A percentile compares a stretch with the other conserved stretches of the same genome.
phyloP scores from a whole-genome alignment of 2,329 filamentous ascomycete genomes.

The Colletotrichum echinochloae region DNA sequence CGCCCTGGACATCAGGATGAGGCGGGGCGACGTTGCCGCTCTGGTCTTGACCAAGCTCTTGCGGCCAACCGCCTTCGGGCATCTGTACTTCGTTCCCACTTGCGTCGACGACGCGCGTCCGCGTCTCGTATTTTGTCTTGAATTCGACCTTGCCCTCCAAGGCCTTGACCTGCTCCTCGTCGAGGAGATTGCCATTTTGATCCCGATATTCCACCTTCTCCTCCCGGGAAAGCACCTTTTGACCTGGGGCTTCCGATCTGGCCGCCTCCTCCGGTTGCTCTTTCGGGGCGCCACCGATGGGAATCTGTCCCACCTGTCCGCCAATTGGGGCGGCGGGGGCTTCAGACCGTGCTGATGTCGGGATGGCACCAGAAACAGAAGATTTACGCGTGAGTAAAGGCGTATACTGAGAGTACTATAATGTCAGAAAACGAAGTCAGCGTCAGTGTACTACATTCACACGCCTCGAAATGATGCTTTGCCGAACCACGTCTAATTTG shows the following conservation, averaged over 20 bases:
- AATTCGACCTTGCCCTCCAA: constrained; percentile 95
- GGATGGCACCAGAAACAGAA: constrained; percentile 17
- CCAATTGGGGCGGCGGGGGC: constrained; percentile 26
- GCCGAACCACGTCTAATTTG: constrained; percentile 33
- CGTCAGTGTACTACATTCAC: constrained; percentile 6
- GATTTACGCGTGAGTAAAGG: constrained; percentile 26
- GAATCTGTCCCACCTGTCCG: constrained; percentile 45
- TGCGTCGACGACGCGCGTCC: constrained; percentile 84
- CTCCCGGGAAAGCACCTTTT: constrained; percentile 69
- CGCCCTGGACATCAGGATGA: constrained; percentile 71
- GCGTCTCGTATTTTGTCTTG: constrained; percentile 95
- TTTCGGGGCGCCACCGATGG: constrained; percentile 45
- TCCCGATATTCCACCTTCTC: constrained; percentile 95
- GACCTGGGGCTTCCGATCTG: constrained; percentile 64
- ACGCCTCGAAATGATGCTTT: not conserved
- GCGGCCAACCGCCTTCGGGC: constrained; percentile 55
- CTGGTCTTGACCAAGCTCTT: constrained; percentile 45
- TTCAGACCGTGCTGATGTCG: constrained; percentile 33
- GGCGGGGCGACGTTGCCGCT: constrained; percentile 64
- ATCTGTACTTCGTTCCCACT: constrained; percentile 79
- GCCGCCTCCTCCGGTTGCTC: constrained; percentile 47
- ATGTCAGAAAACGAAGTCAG: constrained; percentile 26
- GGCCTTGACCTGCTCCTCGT: constrained; percentile 84
- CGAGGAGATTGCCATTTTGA: constrained; percentile 89
- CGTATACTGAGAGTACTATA: constrained; percentile 39